Evolutionary conservation across 2,329 filamentous ascomycete genomes (phyloP), one percentile per base, ranked within the genome.

Genomic region (Phyllosticta paracitricarpa): DNA sequence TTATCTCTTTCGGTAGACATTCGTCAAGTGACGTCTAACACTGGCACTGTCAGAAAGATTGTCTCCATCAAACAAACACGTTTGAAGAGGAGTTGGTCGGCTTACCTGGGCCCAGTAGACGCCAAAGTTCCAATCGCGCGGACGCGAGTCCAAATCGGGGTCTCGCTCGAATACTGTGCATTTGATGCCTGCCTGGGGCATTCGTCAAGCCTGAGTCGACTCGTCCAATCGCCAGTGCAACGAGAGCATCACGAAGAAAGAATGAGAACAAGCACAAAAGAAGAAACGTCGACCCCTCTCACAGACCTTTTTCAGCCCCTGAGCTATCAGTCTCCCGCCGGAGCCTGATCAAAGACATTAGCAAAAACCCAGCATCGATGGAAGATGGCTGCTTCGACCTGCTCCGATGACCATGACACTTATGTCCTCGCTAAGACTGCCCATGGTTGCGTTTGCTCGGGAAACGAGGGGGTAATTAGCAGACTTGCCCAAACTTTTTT

Each of bases 71-170:
- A n/a, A 17, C 48, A 51, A 51, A 51, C 48, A 51, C 48, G 19
- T 51, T 17, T 12, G 17, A 12, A 4, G 48, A 51, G 48, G 12
- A 30, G 26, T 24, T 14, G 9, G 7, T 24, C 14, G n/a, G 8
- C 19, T 8, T 57, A 57, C 55, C 9, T 7, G 86, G 75, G 4
- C 82, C 84, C 84, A 87, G 68, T 86, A 82, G 61, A 87, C 73
- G 0, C 84, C 86, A 61, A 87, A 73, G 2, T 83, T 85, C 85
- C 84, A 87, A 64, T 84, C 84, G 73, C 80, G 33, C 78, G 80
- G 61, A 70, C 73, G 52, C 51, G 66, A 63, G 30, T 59, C 54
- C 35, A 81, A 73, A 51, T 79, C 76, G 4, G 67, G 62, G 64
- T 84, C 81, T 52, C 81, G 81, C 70, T 86, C 83, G 66, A 81